These are phyloP conservation scores for Helianthus annuus DNA, from an alignment of 129 eudicot species.

Conservation along the genomic window DNA sequence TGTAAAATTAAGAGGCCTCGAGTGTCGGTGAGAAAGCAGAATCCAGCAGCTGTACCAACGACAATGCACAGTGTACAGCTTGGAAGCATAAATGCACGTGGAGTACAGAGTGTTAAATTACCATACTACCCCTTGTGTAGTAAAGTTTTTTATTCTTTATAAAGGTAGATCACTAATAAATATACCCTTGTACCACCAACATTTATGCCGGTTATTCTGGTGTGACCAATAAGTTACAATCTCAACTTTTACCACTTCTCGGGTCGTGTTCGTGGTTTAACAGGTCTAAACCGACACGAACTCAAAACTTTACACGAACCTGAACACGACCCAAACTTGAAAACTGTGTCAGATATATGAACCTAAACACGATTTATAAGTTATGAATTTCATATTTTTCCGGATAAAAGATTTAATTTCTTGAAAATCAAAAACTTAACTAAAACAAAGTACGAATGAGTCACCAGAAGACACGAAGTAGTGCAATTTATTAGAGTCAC, in stretches of 20 bases:
- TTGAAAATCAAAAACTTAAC: background rate
- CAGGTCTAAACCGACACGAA: too few relatives aligned
- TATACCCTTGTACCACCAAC: background rate
- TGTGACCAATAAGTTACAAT: background rate
- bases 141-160: background rate
- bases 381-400: background rate
- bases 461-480: background rate
- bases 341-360: too few relatives aligned
- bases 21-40: constrained; percentile 34
- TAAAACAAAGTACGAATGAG: background rate
- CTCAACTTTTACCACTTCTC: too few relatives aligned
- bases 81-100: constrained; percentile 49
- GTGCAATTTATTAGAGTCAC: constrained; percentile 9
- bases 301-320: too few relatives aligned
- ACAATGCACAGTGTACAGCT: constrained; percentile 32
- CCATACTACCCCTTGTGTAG: constrained; percentile 22
- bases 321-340: too few relatives aligned
- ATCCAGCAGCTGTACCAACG: constrained; percentile 40
- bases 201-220: constrained; percentile 8
- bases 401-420: background rate
- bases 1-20: constrained; percentile 18
- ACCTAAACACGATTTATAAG: too few relatives aligned
- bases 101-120: constrained; percentile 18
- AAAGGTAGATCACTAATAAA: background rate
- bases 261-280: too few relatives aligned